Evolutionary conservation across 305 asterid genomes (phyloP).

Genomic region (Fraxinus xanthoxyloides): DNA sequence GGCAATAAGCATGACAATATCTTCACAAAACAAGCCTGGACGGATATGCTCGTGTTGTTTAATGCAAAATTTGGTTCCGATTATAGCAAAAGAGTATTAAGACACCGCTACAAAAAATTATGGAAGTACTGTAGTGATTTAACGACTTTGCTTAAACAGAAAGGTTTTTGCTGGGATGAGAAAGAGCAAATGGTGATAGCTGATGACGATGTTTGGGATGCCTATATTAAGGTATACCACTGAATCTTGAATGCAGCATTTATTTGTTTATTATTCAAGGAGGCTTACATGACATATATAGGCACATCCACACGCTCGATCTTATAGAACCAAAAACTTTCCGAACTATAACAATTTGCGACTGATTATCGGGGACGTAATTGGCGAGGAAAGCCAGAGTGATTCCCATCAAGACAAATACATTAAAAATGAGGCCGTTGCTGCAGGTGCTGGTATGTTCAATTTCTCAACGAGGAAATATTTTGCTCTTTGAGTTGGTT

Average conservation of each 20-base stretch:
- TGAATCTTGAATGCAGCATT: constrained; percentile 7
- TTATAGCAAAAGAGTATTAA: constrained; percentile 35
- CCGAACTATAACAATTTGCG: constrained; percentile 31
- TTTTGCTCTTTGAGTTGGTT: not conserved
- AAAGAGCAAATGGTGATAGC: constrained; percentile 39
- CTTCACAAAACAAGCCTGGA: constrained; percentile 43
- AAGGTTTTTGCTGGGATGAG: constrained; percentile 47
- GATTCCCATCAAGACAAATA: constrained; percentile 25
- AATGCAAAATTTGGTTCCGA: constrained; percentile 34
- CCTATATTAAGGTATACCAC: constrained; percentile 37
- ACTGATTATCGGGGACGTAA: constrained; percentile 36
- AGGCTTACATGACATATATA: constrained; percentile 17
- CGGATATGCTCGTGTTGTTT: constrained; percentile 36
- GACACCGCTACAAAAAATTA: constrained; percentile 40
- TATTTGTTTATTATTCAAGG: constrained; percentile 17
- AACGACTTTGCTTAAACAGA: constrained; percentile 26
- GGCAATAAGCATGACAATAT: constrained; percentile 36
- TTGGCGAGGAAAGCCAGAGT: constrained; percentile 20
- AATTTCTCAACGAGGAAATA: not conserved
- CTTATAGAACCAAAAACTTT: constrained; percentile 33
- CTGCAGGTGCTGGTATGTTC: constrained; percentile 28
- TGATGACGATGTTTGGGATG: constrained; percentile 41
- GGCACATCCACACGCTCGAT: constrained; percentile 45
- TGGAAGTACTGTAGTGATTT: constrained; percentile 37
- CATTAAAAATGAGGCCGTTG: constrained; percentile 19